Base-by-base conservation (phyloP, 2,329 filamentous ascomycete genomes). In the Alternaria atra region DNA sequence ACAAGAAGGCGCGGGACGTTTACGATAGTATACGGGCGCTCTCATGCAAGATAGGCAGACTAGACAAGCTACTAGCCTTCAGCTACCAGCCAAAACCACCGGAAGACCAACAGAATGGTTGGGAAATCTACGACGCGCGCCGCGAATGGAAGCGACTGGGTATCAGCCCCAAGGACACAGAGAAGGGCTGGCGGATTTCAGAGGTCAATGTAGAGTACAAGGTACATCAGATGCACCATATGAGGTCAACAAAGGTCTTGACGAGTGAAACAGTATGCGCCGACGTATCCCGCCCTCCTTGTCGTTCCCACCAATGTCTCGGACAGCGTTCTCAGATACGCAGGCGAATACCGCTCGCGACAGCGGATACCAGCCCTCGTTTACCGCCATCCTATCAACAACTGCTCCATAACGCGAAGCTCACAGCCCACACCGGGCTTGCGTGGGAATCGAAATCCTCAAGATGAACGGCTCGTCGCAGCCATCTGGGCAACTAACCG, bases 321-420 rank as follows among this genome's bases (percentile, higher is more conserved):
- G n/a, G 95, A 99, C 79, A 97, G 95, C 73, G 93, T 94, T 48
- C 86, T 99, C 51, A 97, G 97, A 74, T 97, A 99, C 75, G 95
- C 94, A 27, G 91, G 90, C 60, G 87, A 89, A 64, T 98, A 97
- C 80, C 91, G 95, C 52, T 98, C 95, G 0, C 88, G 94, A 61
- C 89, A 90, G 65, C 90, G 95, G 61, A 94, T 99, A 77, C 95
- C 95, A 2, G 91, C 90, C 4, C 82, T 99, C 39, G 93, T 93
- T 23, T 99, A 99, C 78, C 87, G 97, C n/a, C 95, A 99, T 78
- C 92, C 93, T 0, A 85, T 97, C 71, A 99, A 98, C 77, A 97
- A 97, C 77, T 98, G 95, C 79, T 95, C 94, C 25, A 97, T 99
- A 66, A 97, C 94, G 2, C 87, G 95, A 75, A 97, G 93, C 74